Evolutionary conservation across 768 basidiomycete genomes (phyloP).

Genomic region (Panus rudis): DNA sequence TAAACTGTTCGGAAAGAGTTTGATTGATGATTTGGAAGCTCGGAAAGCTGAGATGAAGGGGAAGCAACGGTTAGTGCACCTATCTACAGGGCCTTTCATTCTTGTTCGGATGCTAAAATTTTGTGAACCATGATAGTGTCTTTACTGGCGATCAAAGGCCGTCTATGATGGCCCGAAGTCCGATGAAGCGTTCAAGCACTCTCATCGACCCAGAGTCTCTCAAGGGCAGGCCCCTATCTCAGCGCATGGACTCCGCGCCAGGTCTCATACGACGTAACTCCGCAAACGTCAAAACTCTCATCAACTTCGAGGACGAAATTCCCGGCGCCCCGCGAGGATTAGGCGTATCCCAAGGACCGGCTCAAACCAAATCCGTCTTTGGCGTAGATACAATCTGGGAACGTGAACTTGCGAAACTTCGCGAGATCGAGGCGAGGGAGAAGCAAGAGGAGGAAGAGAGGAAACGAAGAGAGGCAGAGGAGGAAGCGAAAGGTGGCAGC

Average conservation of each 20-base stretch:
- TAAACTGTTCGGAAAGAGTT: conserved; percentile 78
- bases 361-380: conserved; percentile 71
- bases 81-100: conserved; percentile 5
- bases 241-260: conserved; percentile 37
- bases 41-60: conserved; percentile 78
- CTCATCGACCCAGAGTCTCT: conserved; percentile 68
- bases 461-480: conserved; percentile 38
- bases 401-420: conserved; percentile 74
- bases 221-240: conserved; percentile 39
- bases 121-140: conserved; percentile 47
- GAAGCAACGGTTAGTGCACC: conserved; percentile 63
- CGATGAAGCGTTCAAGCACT: conserved; percentile 50
- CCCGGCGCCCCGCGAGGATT: conserved; percentile 27
- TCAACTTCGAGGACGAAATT: conserved; percentile 53
- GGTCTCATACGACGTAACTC: conserved; percentile 43
- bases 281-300: conserved; percentile 51
- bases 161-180: conserved; percentile 83
- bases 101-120: conserved; percentile 5
- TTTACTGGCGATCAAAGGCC: conserved; percentile 86
- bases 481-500: conserved; percentile 29
- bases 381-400: conserved; percentile 94
- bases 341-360: conserved; percentile 13
- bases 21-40: conserved; percentile 84
- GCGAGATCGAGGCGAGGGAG: conserved; percentile 68
- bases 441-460: conserved; percentile 47